Evolutionary conservation across 2,329 filamentous ascomycete genomes (phyloP), one percentile per base, ranked within the genome.

Genomic region (Blastomyces gilchristii): DNA sequence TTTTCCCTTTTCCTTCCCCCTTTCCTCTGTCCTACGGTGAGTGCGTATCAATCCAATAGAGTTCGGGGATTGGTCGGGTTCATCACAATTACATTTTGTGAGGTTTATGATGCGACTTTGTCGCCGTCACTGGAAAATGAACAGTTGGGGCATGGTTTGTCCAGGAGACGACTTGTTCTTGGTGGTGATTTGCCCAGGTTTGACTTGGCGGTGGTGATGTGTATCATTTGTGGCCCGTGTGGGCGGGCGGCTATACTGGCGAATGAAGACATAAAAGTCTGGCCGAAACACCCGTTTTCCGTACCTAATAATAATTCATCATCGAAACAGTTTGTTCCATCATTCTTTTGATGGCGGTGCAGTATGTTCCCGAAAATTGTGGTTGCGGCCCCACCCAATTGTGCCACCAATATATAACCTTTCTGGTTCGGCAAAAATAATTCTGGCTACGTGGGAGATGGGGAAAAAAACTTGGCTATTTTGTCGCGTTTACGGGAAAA

Each of bases 311-410:
- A 22, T 22, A 22, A 45, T 45, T 34, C n/a, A 58, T 58, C 57
- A 58, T 25, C 12, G 41, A 58, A 47, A 28, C 59, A 60, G 57
- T 58, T 62, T 62, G 60, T 62, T 56, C 53, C 47, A 61, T 45
- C 43, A 6, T 56, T 53, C 58, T 22, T 54, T 62, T 39, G 11
- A 12, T 39, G 2, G 37, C 37, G 11, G 63, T 41, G 65, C 64
- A 58, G 56, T 22, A 59, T 14, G 62, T 62, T 64, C 62, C 37
- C 63, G 67, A 65, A 63, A 47, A 66, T 63, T 60, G 58, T 62
- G 64, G 64, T 62, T 64, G 62, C 65, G 65, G 66, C 39, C 61
- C 60, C 43, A 56, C 18, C 49, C 22, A 50, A 28, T 22, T 16
- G 22, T 14, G 31, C 53, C 58, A 60, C 45, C 16, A 54, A 53